Conservation (phyloP, 225 moss, liverwort and hornwort species). For the Bryoerythrophyllum caledonicum region DNA sequence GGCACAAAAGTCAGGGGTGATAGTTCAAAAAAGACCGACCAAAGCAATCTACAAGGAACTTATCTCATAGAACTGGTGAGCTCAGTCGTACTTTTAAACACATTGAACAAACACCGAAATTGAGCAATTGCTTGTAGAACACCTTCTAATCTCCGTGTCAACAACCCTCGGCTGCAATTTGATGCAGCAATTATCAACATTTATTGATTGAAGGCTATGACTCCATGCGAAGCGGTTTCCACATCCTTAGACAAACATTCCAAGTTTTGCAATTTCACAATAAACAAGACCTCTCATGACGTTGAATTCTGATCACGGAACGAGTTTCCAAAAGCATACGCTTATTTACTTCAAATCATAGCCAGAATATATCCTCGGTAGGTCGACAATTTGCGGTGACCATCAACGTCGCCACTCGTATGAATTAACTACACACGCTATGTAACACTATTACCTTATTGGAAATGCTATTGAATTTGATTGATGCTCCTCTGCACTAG, state of each 20-base stretch:
- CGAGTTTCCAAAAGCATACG: background rate
- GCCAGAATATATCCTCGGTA: background rate
- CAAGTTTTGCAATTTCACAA: too few relatives aligned
- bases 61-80: background rate
- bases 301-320: background rate
- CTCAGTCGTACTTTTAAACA: background rate
- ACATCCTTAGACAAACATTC: too few relatives aligned
- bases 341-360: slow-evolving; percentile 8
- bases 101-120: background rate
- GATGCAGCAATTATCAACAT: too few relatives aligned
- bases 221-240: too few relatives aligned
- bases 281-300: too few relatives aligned
- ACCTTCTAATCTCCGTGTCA: background rate
- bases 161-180: background rate
- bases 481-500: background rate
- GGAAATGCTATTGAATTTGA: background rate
- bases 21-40: background rate
- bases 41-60: background rate
- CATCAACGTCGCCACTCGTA: background rate
- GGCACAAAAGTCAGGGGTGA: slow-evolving; percentile 5
- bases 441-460: background rate
- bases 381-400: slow-evolving; percentile 2
- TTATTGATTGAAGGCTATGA: too few relatives aligned
- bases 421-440: background rate
- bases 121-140: background rate